Percentiles rank a stretch among this genome's conserved stretches.
Evolutionary conservation across 306 rosid species (phyloP).

Genomic region (Spatholobus suberectus): DNA sequence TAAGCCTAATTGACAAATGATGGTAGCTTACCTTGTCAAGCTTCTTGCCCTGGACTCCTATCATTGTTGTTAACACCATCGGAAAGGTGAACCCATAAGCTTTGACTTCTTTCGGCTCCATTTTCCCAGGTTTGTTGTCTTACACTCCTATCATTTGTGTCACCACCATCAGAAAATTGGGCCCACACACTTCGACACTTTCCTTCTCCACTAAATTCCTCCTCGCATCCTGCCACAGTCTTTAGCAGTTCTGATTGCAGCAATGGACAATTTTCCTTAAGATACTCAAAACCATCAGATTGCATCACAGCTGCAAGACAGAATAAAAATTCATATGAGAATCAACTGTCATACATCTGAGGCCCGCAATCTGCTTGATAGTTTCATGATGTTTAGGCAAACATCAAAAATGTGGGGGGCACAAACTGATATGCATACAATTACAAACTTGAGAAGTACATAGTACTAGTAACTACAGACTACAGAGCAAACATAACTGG

Average conservation of each 20-base stretch:
- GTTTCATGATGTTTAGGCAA: slow-evolving; percentile 42
- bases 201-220: slow-evolving; percentile 87
- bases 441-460: background rate
- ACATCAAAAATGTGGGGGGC: slow-evolving; percentile 7
- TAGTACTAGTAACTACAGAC: background rate
- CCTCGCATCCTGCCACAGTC: slow-evolving; percentile 93
- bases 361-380: background rate
- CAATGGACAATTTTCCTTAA: slow-evolving; percentile 86
- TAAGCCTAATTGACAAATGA: slow-evolving; percentile 30
- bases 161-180: slow-evolving; percentile 92
- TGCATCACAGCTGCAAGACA: slow-evolving; percentile 89
- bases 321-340: slow-evolving; percentile 28
- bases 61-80: slow-evolving; percentile 75
- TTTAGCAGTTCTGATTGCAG: slow-evolving; percentile 93
- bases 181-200: slow-evolving; percentile 94
- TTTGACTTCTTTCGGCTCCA: slow-evolving; percentile 71
- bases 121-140: slow-evolving; percentile 93
- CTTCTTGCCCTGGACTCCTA: slow-evolving; percentile 77
- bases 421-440: slow-evolving; percentile 9
- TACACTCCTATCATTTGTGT: slow-evolving; percentile 79
- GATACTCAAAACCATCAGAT: slow-evolving; percentile 90
- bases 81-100: slow-evolving; percentile 78
- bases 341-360: slow-evolving; percentile 23
- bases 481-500: background rate
- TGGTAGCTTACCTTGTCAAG: slow-evolving; percentile 47